Evolutionary conservation across 352 stramenopile genomes (phyloP), one percentile per base, ranked within the genome.

Genomic region (Globisporangium alternatum): DNA sequence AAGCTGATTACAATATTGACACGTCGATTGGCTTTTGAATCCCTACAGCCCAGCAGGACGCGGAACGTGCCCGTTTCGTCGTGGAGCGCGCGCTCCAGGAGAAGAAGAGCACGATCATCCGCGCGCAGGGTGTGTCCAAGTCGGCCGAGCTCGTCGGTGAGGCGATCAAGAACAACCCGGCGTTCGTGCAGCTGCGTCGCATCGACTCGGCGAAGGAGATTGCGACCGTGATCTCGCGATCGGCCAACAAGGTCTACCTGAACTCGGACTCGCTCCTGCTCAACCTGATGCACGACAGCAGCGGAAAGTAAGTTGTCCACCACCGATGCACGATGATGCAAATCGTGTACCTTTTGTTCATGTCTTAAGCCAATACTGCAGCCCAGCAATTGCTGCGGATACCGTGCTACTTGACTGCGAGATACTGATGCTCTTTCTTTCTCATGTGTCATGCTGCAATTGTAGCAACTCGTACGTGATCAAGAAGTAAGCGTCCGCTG

Each of bases 151-250:
- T 99, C 35, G 98, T 99, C 76, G 97, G 97, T 63, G 86, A 97
- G 69, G 97, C 98, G 62, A 99, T 99, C 72, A 98, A 99, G 89
- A 97, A 98, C 78, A 99, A 99, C 84, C 97, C 97, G 63, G 98
- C 95, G 48, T 99, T 99, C 81, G 97, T 99, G 80, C 96, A 99
- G 79, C 82, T 99, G 65, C 91, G 97, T 81, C 92, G 97, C 63
- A 98, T 99, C 71, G 97, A 99, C 75, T 94, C 97, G 25, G 97
- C 98, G 35, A 98, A 98, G 78, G 97, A 99, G 59, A 99, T 99
- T 79, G 97, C 98, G 55, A 88, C 94, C 61, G 97, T 97, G 66
- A 96, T 99, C 58, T 91, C 93, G 17, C 82, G 80, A 58, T 98
- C 90, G 74, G 86, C 93, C 65, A 99, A 99, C 82, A 98, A 98